A percentile compares a stretch with the other conserved stretches of the same genome.
Conservation (phyloP, 2,329 filamentous ascomycete species). For the Nothopassalora personata region DNA sequence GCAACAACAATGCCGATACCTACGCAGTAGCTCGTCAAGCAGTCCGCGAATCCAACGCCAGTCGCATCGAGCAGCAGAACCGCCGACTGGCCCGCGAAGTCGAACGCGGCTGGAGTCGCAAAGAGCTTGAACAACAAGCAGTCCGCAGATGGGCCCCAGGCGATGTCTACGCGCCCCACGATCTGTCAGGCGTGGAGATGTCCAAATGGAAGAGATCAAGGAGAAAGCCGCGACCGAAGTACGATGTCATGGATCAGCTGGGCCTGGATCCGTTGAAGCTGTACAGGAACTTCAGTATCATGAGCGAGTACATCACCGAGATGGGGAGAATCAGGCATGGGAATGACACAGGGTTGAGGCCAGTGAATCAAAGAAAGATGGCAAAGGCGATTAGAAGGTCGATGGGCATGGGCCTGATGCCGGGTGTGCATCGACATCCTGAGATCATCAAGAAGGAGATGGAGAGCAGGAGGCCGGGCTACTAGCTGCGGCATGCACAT, state of each 20-base stretch:
- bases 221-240: conserved; percentile 41
- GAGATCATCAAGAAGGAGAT: conserved; percentile 54
- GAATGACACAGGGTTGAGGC: conserved; percentile 70
- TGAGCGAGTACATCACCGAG: conserved; percentile 79
- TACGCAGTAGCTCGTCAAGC: not conserved
- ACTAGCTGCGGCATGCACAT: not conserved
- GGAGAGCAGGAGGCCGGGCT: not conserved
- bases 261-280: conserved; percentile 74
- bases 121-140: conserved; percentile 58
- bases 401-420: conserved; percentile 86
- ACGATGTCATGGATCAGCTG: conserved; percentile 73
- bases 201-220: conserved; percentile 65
- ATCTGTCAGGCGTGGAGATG: conserved; percentile 73
- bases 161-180: conserved; percentile 86
- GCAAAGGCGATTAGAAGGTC: conserved; percentile 86
- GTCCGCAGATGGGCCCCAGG: conserved; percentile 68
- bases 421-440: conserved; percentile 83
- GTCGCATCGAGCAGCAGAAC: conserved; percentile 2
- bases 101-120: conserved; percentile 28
- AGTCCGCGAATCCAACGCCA: conserved; percentile 1
- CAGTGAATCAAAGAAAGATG: conserved; percentile 86
- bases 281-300: conserved; percentile 94
- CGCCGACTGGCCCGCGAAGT: conserved; percentile 14
- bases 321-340: conserved; percentile 79
- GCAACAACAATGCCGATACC: not conserved